A percentile compares a stretch with the other conserved stretches of the same genome.
phyloP scores from a whole-genome alignment of 2,329 filamentous ascomycete species.

The Microdochium trichocladiopsis region DNA sequence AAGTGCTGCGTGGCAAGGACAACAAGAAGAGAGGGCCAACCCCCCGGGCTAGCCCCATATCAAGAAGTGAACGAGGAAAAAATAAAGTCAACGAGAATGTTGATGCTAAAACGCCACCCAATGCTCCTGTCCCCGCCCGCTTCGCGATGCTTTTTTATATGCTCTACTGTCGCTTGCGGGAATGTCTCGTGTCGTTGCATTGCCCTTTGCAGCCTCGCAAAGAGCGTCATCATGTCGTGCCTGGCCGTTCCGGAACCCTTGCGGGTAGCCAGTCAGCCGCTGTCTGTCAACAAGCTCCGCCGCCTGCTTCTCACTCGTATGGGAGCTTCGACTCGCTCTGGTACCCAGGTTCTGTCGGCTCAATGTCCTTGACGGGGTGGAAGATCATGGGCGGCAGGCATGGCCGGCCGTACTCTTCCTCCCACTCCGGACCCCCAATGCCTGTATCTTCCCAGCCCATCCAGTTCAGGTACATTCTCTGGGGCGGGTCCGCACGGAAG shows the following conservation, averaged over 20 bases:
- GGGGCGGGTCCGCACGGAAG: conserved; percentile 49
- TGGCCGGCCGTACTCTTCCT: conserved; percentile 44
- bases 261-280: no score
- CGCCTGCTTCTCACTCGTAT: conserved; percentile 11
- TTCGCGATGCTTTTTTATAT: not conserved
- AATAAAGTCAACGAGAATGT: not conserved
- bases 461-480: conserved; percentile 56
- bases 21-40: no score
- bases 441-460: conserved; percentile 51
- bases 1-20: no score
- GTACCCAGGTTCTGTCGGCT: conserved; percentile 38
- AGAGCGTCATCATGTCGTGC: not conserved
- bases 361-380: conserved; percentile 53
- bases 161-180: not conserved
- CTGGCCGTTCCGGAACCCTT: no score
- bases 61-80: no score
- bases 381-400: conserved; percentile 53
- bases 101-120: not conserved
- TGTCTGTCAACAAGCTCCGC: not conserved
- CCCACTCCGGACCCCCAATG: conserved; percentile 49
- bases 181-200: not conserved
- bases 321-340: conserved; percentile 31
- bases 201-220: not conserved
- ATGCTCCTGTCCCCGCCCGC: not conserved
- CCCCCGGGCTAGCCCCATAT: no score